Evolutionary conservation across 2,329 filamentous ascomycete genomes (phyloP).

Genomic region (Clarireedia hainanense): DNA sequence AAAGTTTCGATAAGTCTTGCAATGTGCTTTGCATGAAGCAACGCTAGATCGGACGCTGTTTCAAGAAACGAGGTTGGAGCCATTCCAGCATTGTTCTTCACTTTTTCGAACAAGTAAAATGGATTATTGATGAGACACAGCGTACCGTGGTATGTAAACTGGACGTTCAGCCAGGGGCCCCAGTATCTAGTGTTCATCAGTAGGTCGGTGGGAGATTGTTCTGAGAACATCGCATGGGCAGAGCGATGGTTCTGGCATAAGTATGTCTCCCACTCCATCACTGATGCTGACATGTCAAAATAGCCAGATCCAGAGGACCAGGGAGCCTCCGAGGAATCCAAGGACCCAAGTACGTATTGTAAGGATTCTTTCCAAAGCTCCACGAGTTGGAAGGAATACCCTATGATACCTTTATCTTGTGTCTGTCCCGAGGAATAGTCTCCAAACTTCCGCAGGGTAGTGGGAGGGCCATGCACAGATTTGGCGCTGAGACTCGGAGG

Average conservation of each 20-base stretch:
- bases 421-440: background rate
- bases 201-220: too few species aligned
- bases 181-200: too few species aligned
- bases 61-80: background rate
- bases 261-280: background rate
- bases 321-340: background rate
- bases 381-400: background rate
- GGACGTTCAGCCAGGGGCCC: too few species aligned
- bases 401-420: background rate
- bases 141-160: too few species aligned
- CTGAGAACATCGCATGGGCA: background rate
- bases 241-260: background rate
- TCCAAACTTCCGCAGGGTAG: background rate
- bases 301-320: background rate
- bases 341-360: too few species aligned
- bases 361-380: background rate
- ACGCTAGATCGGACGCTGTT: background rate
- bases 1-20: background rate
- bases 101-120: too few species aligned
- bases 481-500: background rate
- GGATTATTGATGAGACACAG: too few species aligned
- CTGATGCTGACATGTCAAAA: background rate
- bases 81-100: too few species aligned
- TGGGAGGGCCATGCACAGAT: background rate
- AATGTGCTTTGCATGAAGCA: background rate